Base-by-base conservation (phyloP, 2,329 filamentous ascomycete species). In the Tolypocladium cylindrosporum region DNA sequence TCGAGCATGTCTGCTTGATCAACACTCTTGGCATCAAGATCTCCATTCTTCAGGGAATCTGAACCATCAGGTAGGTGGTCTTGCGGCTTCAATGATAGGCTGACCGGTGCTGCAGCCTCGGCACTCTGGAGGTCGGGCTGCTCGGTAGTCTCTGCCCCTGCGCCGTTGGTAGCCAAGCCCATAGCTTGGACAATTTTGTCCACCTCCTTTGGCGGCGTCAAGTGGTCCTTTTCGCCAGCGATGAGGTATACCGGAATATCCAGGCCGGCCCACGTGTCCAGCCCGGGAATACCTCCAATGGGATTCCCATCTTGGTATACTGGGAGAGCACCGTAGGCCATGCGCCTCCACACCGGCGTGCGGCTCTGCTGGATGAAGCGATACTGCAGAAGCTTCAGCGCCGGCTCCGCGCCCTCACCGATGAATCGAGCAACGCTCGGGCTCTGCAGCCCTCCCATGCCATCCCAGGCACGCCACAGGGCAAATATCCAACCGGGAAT, bases 321-420 rank as follows among this genome's bases (percentile, higher is more conserved):
- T 0, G 90, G 87, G 31, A 94, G 76, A 55, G 80, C 79, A 0
- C 91, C 90, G 70, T 80, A 85, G 0, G 87, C 86, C 85, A 96
- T 91, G 43, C 91, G 84, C 63, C 89, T 84, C 81, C 90, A 96
- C 0, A 94, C 89, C 0, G 87, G 80, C 0, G 91, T 94, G 62
- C 81, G 84, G 61, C 90, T 96, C 69, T 96, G 91, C 59, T 82
- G 80, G 69, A 97, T 97, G 74, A 87, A 93, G 3, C 81, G 81
- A 58, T 87, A 71, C 69, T 93, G 90, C 41, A 91, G 76, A 58
- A 79, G 77, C 66, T 84, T 85, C 1, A 87, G 81, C 64, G 89
- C 83, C 4, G 78, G 71, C 48, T 90, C 87, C 1, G 87, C 85
- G 41, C 80, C 79, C 1, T 77, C 69, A 4, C 89, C 90, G 10